Evolutionary conservation across 225 moss, liverwort and hornwort species (phyloP).

Genomic region (Takakia lepidozioides): DNA sequence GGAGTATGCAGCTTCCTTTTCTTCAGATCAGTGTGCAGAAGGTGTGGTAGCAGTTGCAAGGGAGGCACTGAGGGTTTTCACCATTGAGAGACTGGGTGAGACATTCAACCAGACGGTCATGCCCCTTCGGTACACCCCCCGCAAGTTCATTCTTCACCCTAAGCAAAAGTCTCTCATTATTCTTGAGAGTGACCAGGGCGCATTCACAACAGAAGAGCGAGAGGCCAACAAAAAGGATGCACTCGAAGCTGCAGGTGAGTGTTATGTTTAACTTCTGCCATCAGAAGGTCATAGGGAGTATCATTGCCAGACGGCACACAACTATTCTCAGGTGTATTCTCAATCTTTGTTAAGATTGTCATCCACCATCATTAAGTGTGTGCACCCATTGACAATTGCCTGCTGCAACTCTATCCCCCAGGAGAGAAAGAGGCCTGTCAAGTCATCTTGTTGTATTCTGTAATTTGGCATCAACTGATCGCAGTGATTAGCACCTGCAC

Average conservation of each 20-base stretch:
- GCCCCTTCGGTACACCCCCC: constrained; percentile 90
- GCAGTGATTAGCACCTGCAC: too few relatives aligned
- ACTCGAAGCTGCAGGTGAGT: constrained; percentile 54
- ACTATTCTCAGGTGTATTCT: too few relatives aligned
- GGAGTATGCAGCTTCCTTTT: constrained; percentile 96
- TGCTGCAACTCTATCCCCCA: too few relatives aligned
- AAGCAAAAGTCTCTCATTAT: constrained; percentile 84
- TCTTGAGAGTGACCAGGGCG: constrained; percentile 94
- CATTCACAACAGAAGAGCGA: constrained; percentile 89
- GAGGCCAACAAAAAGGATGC: constrained; percentile 85
- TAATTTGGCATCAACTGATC: too few relatives aligned
- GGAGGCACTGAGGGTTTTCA: constrained; percentile 90
- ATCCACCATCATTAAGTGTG: too few relatives aligned
- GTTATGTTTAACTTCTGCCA: background rate
- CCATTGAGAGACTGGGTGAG: constrained; percentile 93
- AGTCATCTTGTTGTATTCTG: too few relatives aligned
- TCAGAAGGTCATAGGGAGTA: too few relatives aligned
- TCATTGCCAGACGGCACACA: too few relatives aligned
- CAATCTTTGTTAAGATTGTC: too few relatives aligned
- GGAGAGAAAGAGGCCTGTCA: too few relatives aligned
- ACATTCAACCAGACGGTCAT: constrained; percentile 94
- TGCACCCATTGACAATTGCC: too few relatives aligned
- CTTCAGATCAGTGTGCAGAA: constrained; percentile 98
- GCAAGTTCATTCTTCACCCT: constrained; percentile 95
- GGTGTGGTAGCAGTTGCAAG: constrained; percentile 94